Evolutionary conservation across 768 basidiomycete species (phyloP).

Genomic region (Coprinellus micaceus): DNA sequence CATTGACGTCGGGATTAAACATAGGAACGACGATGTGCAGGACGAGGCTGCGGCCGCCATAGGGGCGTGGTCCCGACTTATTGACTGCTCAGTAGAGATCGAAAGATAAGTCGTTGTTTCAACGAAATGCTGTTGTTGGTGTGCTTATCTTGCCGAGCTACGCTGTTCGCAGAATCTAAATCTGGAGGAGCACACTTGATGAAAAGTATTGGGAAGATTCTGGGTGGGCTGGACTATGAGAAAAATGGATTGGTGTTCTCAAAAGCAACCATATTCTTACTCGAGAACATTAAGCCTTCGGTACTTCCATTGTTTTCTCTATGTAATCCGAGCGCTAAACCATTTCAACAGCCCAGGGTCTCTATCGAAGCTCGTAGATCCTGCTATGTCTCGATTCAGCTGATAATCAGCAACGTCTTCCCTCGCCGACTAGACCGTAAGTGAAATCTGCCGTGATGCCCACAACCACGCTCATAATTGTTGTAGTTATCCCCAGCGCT

Average conservation of each 20-base stretch:
- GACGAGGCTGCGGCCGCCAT: conserved; percentile 73
- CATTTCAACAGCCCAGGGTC: conserved; percentile 22
- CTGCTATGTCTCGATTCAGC: conserved; percentile 44
- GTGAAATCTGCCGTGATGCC: conserved; percentile 22
- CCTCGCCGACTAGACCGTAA: conserved; percentile 43
- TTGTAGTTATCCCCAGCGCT: conserved; percentile 45
- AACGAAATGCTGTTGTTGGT: conserved; percentile 6
- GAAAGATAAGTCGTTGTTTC: conserved; percentile 61
- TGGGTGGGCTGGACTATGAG: conserved; percentile 68
- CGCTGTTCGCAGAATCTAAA: conserved; percentile 62
- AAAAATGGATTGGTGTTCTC: conserved; percentile 49
- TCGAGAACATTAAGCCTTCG: conserved; percentile 53
- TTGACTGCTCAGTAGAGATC: conserved; percentile 61
- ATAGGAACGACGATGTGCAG: conserved; percentile 61
- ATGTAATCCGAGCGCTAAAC: no score
- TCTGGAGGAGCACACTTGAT: conserved; percentile 52
- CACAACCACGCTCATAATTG: conserved; percentile 13
- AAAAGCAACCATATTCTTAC: conserved; percentile 54
- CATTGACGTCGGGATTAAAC: conserved; percentile 69
- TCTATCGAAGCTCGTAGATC: conserved; percentile 38
- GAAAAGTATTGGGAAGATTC: conserved; percentile 67
- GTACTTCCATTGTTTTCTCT: conserved; percentile 33
- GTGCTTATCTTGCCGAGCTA: conserved; percentile 23
- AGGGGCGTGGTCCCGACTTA: conserved; percentile 62
- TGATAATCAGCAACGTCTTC: conserved; percentile 43